Percentiles rank a stretch among this genome's conserved stretches.
phyloP scores from a whole-genome alignment of 1,284 basidiomycete species.

The Erythrobasidium hasegawianum region DNA sequence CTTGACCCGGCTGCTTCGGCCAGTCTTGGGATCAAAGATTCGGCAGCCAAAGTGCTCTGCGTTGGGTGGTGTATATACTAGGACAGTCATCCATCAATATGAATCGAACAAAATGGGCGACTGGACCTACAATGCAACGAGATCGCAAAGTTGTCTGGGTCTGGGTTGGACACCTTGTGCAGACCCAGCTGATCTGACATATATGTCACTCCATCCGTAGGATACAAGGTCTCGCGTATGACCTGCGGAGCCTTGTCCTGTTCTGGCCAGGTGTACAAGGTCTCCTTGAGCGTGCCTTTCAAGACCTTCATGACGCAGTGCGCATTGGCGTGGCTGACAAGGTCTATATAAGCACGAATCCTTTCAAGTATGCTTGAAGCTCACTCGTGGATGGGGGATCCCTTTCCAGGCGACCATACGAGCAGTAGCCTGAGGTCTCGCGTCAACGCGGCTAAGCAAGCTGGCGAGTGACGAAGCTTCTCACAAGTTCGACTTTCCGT shows the following conservation, averaged over 20 bases:
- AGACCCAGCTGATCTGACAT: slow-evolving; percentile 3
- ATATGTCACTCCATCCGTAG: neutral
- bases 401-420: slow-evolving; percentile 6
- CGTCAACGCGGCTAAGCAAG: neutral
- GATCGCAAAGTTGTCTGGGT: neutral
- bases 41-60: slow-evolving; percentile 6
- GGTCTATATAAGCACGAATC: neutral
- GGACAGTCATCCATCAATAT: neutral
- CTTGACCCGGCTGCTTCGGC: neutral
- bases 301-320: slow-evolving; percentile 6
- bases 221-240: neutral
- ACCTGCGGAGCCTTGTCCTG: neutral
- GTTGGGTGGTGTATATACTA: slow-evolving; percentile 10
- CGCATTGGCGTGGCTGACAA: slow-evolving; percentile 7
- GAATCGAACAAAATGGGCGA: neutral
- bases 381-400: slow-evolving; percentile 7
- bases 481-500: slow-evolving; percentile 3
- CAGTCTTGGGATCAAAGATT: slow-evolving; percentile 5
- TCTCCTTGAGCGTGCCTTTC: slow-evolving; percentile 7
- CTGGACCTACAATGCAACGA: slow-evolving; percentile 6
- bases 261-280: neutral
- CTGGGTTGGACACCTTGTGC: slow-evolving; percentile 2
- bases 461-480: neutral
- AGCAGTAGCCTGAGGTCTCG: neutral
- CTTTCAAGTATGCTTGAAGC: neutral